phyloP scores from a whole-genome alignment of 2,329 filamentous ascomycete species.

The Fusarium camptoceras region DNA sequence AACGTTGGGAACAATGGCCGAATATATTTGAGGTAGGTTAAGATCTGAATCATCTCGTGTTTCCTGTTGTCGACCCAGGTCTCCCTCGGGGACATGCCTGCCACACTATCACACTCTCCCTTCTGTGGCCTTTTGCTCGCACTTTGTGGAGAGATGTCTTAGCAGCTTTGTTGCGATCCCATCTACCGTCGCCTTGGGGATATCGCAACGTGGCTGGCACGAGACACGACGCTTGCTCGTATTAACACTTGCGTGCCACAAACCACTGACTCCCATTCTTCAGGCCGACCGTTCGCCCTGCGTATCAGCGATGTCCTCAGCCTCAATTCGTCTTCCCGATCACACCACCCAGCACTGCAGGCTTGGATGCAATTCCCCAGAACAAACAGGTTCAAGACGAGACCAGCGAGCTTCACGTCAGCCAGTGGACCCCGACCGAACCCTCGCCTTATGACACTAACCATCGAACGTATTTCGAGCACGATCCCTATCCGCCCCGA shows the following conservation, averaged over 20 bases:
- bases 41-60: conserved; percentile 7
- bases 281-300: conserved; percentile 72
- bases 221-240: conserved; percentile 24
- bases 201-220: conserved; percentile 27
- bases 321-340: conserved; percentile 70
- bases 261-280: conserved; percentile 34
- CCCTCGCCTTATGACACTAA: conserved; percentile 53
- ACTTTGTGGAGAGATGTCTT: conserved; percentile 34
- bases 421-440: conserved; percentile 59
- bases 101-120: conserved; percentile 31
- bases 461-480: conserved; percentile 49
- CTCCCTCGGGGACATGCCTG: conserved; percentile 33
- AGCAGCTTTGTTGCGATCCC: conserved; percentile 24
- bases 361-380: conserved; percentile 60
- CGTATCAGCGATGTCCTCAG: conserved; percentile 70
- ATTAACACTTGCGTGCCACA: conserved; percentile 32
- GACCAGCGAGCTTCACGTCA: conserved; percentile 47
- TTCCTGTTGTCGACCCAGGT: conserved; percentile 18
- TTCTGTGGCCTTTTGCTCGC: conserved; percentile 24
- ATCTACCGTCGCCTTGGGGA: conserved; percentile 21
- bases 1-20: conserved; percentile 87
- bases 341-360: conserved; percentile 70
- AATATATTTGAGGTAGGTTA: conserved; percentile 79
- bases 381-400: conserved; percentile 44
- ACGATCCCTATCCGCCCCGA: conserved; percentile 34